These are phyloP conservation scores for Penicillium sp. DNA, from an alignment of 2,329 filamentous ascomycete genomes.

Conservation along the genomic window DNA sequence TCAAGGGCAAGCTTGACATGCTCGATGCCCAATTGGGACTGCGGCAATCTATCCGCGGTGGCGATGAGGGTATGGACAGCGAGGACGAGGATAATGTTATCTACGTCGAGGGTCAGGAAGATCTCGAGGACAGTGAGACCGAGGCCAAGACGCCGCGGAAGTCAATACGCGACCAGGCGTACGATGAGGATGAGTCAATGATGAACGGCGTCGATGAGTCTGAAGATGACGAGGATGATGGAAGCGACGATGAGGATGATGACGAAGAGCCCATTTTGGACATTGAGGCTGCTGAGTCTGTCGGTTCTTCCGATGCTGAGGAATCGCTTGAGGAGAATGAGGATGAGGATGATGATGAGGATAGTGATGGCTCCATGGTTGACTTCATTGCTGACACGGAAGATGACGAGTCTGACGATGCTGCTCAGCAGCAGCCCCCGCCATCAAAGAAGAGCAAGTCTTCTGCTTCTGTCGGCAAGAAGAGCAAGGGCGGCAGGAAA, in stretches of 20 bases:
- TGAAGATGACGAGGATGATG: conserved; percentile 50
- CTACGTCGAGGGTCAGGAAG: conserved; percentile 80
- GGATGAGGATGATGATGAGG: conserved; percentile 62
- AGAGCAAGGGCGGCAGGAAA: conserved; percentile 36
- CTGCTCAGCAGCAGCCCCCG: conserved; percentile 24
- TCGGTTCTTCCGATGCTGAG: conserved; percentile 44
- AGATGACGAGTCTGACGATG: conserved; percentile 39
- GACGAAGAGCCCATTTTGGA: conserved; percentile 44
- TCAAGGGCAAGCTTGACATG: conserved; percentile 96
- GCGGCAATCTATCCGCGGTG: conserved; percentile 65
- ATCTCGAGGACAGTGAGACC: conserved; percentile 48
- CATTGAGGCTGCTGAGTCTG: conserved; percentile 45
- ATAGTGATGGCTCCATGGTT: conserved; percentile 53
- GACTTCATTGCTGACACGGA: conserved; percentile 51
- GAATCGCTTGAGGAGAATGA: conserved; percentile 60
- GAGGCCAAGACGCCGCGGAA: conserved; percentile 35
- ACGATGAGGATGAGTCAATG: conserved; percentile 45
- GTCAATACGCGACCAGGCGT: conserved; percentile 39
- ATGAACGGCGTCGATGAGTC: conserved; percentile 45
- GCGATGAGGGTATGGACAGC: conserved; percentile 39
- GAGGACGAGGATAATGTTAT: conserved; percentile 72
- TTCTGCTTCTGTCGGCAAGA: conserved; percentile 23
- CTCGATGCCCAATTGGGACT: conserved; percentile 84
- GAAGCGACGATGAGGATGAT: conserved; percentile 56
- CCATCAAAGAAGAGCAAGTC: conserved; percentile 40